phyloP scores from a whole-genome alignment of 2,329 filamentous ascomycete genomes.

The Colletotrichum simmondsii region DNA sequence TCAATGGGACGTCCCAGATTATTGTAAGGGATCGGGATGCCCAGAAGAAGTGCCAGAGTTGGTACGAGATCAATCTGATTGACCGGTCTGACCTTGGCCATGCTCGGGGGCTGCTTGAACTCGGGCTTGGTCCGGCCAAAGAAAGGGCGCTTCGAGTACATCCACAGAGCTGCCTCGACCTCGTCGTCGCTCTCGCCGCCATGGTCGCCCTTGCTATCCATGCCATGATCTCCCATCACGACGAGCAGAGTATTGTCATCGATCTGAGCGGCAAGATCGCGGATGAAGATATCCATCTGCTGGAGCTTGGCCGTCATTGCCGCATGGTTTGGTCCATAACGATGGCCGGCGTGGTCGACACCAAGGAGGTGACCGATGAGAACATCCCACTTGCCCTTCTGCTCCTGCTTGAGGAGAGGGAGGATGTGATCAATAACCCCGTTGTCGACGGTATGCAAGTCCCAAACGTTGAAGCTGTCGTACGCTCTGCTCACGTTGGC shows the following conservation, averaged over 20 bases:
- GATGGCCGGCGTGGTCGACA: slow-evolving; percentile 96
- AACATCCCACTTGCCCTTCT: slow-evolving; percentile 85
- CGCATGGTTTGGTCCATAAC: slow-evolving; percentile 91
- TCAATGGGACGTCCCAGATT: slow-evolving; percentile 94
- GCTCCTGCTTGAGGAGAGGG: slow-evolving; percentile 77
- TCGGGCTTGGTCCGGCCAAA: slow-evolving; percentile 82
- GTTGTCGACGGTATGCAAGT: slow-evolving; percentile 95
- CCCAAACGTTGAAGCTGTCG: slow-evolving; percentile 98
- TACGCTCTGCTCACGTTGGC: slow-evolving; percentile 86
- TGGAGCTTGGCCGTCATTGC: slow-evolving; percentile 91
- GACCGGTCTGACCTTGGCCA: slow-evolving; percentile 80
- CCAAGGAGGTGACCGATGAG: slow-evolving; percentile 93
- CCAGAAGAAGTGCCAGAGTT: slow-evolving; percentile 86
- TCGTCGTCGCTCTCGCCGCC: slow-evolving; percentile 98
- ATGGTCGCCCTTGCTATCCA: slow-evolving; percentile 97
- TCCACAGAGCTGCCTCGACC: slow-evolving; percentile 94
- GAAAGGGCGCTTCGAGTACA: slow-evolving; percentile 90
- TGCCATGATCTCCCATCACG: slow-evolving; percentile 99
- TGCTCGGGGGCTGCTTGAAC: slow-evolving; percentile 68
- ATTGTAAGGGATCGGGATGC: slow-evolving; percentile 94
- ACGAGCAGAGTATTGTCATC: slow-evolving; percentile 90
- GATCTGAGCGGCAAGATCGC: slow-evolving; percentile 75
- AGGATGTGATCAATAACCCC: slow-evolving; percentile 93
- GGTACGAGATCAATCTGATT: slow-evolving; percentile 96
- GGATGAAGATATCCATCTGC: slow-evolving; percentile 89